Evolutionary conservation across 2,329 filamentous ascomycete genomes (phyloP), one percentile per base, ranked within the genome.

Genomic region (Rhexocercosporidium sp.): DNA sequence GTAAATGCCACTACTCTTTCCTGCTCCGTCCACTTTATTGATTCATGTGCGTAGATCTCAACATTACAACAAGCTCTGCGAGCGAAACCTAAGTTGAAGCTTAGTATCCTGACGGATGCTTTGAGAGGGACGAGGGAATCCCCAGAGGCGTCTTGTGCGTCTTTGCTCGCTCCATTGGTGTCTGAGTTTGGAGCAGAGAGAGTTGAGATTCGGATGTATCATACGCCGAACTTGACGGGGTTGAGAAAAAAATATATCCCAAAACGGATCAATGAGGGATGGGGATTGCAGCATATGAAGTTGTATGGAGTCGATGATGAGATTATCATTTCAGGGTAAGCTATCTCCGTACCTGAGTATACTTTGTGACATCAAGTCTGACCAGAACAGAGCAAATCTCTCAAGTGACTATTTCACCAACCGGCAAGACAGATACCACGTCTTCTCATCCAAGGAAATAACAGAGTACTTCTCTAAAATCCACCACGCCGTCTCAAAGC

Each of bases 211-310:
- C 91, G 94, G 74, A 96, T 99, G 94, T 99, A 96, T 77, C 96
- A 99, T 79, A 99, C 96, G 0, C 96, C 96, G 0, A 99, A 99
- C 75, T 81, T 99, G 70, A 97, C 92, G 2, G 96, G 96, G 0
- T 74, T 96, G 66, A 88, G 90, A 60, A 98, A 98, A 81, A 89
- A 90, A 75, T 83, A 92, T 72, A 88, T 98, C 1, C 96, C 96
- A 0, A 92, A 88, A 76, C 86, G 96, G 22, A 95, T 99, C 77
- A 99, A 99, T 73, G 96, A 99, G 81, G 96, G 96, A 20, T 99
- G 96, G 96, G 96, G 96, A 0, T 81, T 99, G 69, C 96, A 99
- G 78, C 96, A 99, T 77, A 99, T 99, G 95, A 99, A 99, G 84
- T 84, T 99, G 0, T 99, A 99, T 74, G 96, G 96, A 0, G 83